These are phyloP conservation scores for Yarrowia galli DNA, from an alignment of 1,139 yeast species.

Conservation along the genomic window DNA sequence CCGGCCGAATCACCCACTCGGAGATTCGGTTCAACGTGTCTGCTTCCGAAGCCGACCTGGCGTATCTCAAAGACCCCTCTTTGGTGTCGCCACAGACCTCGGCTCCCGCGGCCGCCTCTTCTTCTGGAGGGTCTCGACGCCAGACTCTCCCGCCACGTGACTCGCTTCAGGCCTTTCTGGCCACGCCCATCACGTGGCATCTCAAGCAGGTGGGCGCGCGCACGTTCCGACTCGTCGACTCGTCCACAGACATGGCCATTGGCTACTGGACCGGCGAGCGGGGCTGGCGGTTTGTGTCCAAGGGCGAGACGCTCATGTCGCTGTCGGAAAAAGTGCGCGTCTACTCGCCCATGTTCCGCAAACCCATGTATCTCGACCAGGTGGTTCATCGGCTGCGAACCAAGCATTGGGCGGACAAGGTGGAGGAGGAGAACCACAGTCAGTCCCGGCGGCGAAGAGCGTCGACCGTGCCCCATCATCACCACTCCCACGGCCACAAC, in stretches of 20 bases:
- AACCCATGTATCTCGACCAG: slow-evolving; percentile 33
- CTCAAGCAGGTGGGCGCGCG: slow-evolving; percentile 22
- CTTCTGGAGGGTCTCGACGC: neutral
- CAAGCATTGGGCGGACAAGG: slow-evolving; percentile 22
- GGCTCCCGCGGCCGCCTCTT: too few species aligned
- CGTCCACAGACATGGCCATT: slow-evolving; percentile 27
- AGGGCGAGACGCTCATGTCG: slow-evolving; percentile 38
- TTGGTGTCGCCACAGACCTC: neutral
- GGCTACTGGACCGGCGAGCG: slow-evolving; percentile 38
- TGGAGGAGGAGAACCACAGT: slow-evolving; percentile 1
- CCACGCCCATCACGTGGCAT: slow-evolving; percentile 35
- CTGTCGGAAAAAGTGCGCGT: slow-evolving; percentile 25
- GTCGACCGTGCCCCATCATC: slow-evolving; percentile 8
- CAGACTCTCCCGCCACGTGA: slow-evolving; percentile 22
- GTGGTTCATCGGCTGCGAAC: slow-evolving; percentile 34
- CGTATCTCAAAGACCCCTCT: slow-evolving; percentile 8
- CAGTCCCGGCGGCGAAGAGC: slow-evolving; percentile 15
- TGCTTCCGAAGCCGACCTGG: slow-evolving; percentile 25
- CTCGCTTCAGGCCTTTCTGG: slow-evolving; percentile 30
- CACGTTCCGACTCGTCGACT: slow-evolving; percentile 21
- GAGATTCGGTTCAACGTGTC: slow-evolving; percentile 24
- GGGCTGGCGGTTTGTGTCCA: slow-evolving; percentile 36
- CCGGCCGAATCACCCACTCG: slow-evolving; percentile 13
- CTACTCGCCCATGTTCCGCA: slow-evolving; percentile 27
- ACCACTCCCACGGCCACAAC: neutral